These are phyloP conservation scores for Berberis vulgaris DNA, from an alignment of 164 flowering plant species.

Conservation along the genomic window DNA sequence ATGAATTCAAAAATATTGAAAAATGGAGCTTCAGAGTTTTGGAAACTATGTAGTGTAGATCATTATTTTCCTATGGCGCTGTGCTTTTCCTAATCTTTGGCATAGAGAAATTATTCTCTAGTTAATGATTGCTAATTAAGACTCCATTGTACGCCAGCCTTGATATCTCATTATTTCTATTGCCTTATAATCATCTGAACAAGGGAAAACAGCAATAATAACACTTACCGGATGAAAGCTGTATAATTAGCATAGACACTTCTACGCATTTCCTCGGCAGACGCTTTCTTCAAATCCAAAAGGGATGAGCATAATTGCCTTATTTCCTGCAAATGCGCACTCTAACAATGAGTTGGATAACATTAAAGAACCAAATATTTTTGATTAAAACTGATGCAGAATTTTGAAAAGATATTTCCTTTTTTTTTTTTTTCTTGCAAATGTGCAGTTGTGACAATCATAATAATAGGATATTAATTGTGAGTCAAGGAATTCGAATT, in stretches of 20 bases:
- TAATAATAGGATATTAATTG: no score
- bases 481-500: neutral
- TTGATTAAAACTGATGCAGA: neutral
- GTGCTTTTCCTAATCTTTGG: no score
- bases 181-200: neutral
- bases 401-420: neutral
- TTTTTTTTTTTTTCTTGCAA: neutral
- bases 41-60: no score
- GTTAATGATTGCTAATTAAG: no score
- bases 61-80: no score
- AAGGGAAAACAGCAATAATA: no score
- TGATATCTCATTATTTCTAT: neutral
- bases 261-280: slow-evolving; percentile 98
- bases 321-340: slow-evolving; percentile 55
- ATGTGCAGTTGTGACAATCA: no score
- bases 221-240: slow-evolving; percentile 85
- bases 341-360: no score
- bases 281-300: slow-evolving; percentile 82
- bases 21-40: no score
- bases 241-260: slow-evolving; percentile 97
- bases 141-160: no score
- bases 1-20: no score
- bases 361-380: slow-evolving; percentile 4
- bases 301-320: slow-evolving; percentile 80
- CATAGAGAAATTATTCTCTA: no score